phyloP scores from a whole-genome alignment of 495 filamentous ascomycete species.

The Aspergillus olivimuriae region DNA sequence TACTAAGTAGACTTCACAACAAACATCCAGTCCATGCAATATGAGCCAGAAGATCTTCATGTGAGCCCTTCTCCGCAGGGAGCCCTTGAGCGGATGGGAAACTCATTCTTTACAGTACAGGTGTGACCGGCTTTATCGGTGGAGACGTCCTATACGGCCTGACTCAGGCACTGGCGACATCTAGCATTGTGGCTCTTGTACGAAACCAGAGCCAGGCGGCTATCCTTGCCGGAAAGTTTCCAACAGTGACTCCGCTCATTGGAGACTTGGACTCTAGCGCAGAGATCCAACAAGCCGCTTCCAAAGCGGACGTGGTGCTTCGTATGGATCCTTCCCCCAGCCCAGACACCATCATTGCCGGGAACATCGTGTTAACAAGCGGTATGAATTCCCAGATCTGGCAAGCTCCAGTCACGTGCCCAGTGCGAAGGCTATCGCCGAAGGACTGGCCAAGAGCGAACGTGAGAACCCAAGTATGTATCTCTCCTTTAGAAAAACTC shows the following conservation, averaged over 20 bases:
- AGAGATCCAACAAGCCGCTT: conserved; percentile 25
- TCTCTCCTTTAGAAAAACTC: background rate
- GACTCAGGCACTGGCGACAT: conserved; percentile 47
- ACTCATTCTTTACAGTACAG: conserved; percentile 25
- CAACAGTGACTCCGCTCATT: conserved; percentile 31
- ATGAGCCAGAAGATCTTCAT: conserved; percentile 5
- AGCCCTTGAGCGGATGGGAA: background rate
- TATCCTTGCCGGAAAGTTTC: conserved; percentile 39
- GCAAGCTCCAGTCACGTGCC: conserved; percentile 28
- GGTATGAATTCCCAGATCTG: conserved; percentile 14
- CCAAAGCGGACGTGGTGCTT: conserved; percentile 39
- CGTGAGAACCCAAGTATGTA: background rate
- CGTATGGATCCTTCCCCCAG: conserved; percentile 17
- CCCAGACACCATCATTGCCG: background rate
- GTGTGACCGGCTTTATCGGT: conserved; percentile 58
- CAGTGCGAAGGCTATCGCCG: conserved; percentile 23
- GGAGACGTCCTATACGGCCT: conserved; percentile 53
- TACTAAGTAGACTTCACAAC: too few species aligned
- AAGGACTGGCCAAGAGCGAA: conserved; percentile 15
- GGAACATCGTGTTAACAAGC: background rate
- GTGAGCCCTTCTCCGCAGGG: background rate
- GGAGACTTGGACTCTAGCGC: conserved; percentile 32
- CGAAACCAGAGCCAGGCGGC: conserved; percentile 54
- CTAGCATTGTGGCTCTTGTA: conserved; percentile 52
- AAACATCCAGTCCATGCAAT: too few species aligned